Percentiles rank a stretch among this genome's conserved stretches.
Evolutionary conservation across 202 grass and related monocot genomes (phyloP).

Genomic region (Elaeis oleifera): DNA sequence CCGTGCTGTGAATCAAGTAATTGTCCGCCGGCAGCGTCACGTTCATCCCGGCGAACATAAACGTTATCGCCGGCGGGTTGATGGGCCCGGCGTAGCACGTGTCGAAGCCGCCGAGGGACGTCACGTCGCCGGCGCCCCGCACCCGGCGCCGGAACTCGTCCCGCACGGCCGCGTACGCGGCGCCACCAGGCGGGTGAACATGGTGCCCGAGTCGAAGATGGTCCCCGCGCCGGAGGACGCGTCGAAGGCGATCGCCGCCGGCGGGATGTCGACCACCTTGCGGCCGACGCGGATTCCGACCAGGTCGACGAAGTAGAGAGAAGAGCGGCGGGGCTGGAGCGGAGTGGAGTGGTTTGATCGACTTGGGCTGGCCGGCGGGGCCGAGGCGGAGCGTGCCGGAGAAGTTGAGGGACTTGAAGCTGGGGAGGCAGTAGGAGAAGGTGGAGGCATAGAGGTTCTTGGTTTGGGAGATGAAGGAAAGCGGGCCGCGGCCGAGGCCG

Average conservation of each 20-base stretch:
- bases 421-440: slow-evolving; percentile 18
- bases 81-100: background rate
- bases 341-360: background rate
- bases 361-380: slow-evolving; percentile 1
- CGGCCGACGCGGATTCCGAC: background rate
- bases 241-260: slow-evolving; percentile 1
- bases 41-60: slow-evolving; percentile 12
- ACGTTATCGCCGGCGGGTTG: background rate
- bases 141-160: slow-evolving; percentile 6
- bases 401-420: slow-evolving; percentile 17
- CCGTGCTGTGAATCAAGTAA: slow-evolving; percentile 5
- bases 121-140: background rate
- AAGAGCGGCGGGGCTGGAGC: background rate
- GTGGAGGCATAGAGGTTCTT: background rate
- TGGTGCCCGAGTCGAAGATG: slow-evolving; percentile 10
- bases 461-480: slow-evolving; percentile 8
- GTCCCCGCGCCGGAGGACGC: slow-evolving; percentile 1
- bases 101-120: slow-evolving; percentile 7
- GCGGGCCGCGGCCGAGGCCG: slow-evolving; percentile 6
- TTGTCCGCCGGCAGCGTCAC: slow-evolving; percentile 1
- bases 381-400: slow-evolving; percentile 12
- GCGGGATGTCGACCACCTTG: background rate
- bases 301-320: slow-evolving; percentile 12
- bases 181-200: slow-evolving; percentile 7
- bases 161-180: slow-evolving; percentile 4